A percentile compares a stretch with the other conserved stretches of the same genome.
Conservation (phyloP, 1,139 yeast species). For the Wickerhamomyces sp. region DNA sequence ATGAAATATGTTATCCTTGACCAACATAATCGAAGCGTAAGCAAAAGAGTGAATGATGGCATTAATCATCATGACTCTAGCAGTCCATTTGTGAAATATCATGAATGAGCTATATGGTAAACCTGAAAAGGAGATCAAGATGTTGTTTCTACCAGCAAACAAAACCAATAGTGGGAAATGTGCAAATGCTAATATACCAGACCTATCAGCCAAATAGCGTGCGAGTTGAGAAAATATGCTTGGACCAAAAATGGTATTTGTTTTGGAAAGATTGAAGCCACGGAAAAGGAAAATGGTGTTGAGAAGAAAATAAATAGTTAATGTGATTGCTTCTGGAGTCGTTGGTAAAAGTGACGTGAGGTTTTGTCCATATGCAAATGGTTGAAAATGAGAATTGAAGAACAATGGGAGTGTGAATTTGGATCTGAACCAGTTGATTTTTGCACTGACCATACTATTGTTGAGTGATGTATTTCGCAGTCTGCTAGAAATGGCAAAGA, state of each 20-base stretch:
- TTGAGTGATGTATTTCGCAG: slow-evolving; percentile 9
- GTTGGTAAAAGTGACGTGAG: slow-evolving; percentile 43
- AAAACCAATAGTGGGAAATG: slow-evolving; percentile 48
- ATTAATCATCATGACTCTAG: slow-evolving; percentile 39
- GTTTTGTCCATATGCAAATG: slow-evolving; percentile 7
- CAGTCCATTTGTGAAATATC: slow-evolving; percentile 63
- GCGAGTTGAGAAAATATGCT: slow-evolving; percentile 41
- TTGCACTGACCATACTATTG: slow-evolving; percentile 8
- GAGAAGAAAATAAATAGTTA: slow-evolving; percentile 38
- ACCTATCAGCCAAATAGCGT: slow-evolving; percentile 56
- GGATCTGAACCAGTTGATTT: slow-evolving; percentile 13
- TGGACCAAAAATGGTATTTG: slow-evolving; percentile 36
- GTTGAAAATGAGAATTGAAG: slow-evolving; percentile 15
- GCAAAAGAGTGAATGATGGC: slow-evolving; percentile 37
- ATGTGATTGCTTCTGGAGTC: slow-evolving; percentile 46
- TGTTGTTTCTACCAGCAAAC: slow-evolving; percentile 65
- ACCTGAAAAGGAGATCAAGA: slow-evolving; percentile 57
- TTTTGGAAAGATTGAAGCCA: slow-evolving; percentile 34
- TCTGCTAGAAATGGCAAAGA: slow-evolving; percentile 17
- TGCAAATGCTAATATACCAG: slow-evolving; percentile 45
- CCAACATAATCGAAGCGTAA: slow-evolving; percentile 32
- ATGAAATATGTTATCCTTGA: slow-evolving; percentile 11
- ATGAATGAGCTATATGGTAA: slow-evolving; percentile 59
- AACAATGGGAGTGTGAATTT: slow-evolving; percentile 15
- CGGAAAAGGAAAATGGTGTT: slow-evolving; percentile 35